Evolutionary conservation across 2,329 filamentous ascomycete species (phyloP), one percentile per base, ranked within the genome.

Genomic region (Phyllachora maydis): DNA sequence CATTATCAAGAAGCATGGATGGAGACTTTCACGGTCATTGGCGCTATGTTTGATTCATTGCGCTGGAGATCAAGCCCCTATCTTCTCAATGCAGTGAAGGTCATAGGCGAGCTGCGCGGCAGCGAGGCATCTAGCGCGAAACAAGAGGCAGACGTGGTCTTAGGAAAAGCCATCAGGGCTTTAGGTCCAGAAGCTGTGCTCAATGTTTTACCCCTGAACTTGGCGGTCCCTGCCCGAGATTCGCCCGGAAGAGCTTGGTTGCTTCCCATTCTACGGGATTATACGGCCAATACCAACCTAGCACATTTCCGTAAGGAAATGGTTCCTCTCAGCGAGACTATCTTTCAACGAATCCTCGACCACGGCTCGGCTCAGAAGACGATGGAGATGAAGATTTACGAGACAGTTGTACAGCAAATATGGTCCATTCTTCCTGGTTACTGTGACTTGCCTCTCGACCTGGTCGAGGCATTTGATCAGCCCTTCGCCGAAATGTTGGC

Each of bases 311-410:
- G 71, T 35, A 54, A 59, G 3, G 81, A 90, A 38, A 70, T 98
- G 46, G 69, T 93, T 5, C 82, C 88, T 10, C 55, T 98, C 13
- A 95, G 85, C 42, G 77, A 92, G 43, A 52, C 65, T 23, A 77
- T 98, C 58, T 93, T 85, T 45, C 79, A 95, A 43, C 70, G 66
- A 33, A 77, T 95, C 4, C 54, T 92, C 22, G 74, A 91, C 30
- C 76, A 90, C 37, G 78, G 76, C 9, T 55, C 65, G 12, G 69
- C 67, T 9, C 77, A 85, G 41, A 93, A 92, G 58, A 88, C 81
- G 0, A 83, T 92, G 63, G 82, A 95, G 45, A 65, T 88, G 41
- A 98, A 98, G 57, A 90, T 98, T 28, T 98, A 88, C 43, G 85
- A 98, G 50, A 95, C 88, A 0, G 57, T 98, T 4, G 79, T 98